Evolutionary conservation across 495 filamentous ascomycete genomes (phyloP), one percentile per base, ranked within the genome.

Genomic region (Talaromyces borbonicus): DNA sequence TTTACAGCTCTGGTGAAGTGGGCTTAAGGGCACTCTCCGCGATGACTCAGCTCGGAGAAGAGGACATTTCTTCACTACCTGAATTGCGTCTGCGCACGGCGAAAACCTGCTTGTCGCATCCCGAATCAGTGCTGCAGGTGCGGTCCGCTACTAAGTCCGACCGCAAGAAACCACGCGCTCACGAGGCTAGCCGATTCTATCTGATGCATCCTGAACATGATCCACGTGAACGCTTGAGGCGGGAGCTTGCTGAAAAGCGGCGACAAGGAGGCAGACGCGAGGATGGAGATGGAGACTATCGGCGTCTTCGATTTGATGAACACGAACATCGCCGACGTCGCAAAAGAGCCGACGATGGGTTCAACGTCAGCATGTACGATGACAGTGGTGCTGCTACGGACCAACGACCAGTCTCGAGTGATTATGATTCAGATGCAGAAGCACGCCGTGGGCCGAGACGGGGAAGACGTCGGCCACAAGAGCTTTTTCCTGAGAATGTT

Each of bases 161-260:
- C 59, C 80, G 72, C 52, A 98, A 98, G 64, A 73, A 76, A 42
- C 66, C 73, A 12, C 79, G 84, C 29, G 88, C 92, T 0, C 71
- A 85, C 11, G 78, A 86, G 42, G 72, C 82, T 25, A 96, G 92
- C 61, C 72, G 87, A 12, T 97, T 89, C 63, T 98, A 97, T 58
- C 77, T 95, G 7, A 73, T 92, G 55, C 81, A 98, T 53, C 88
- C 89, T 0, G 82, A 93, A 51, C 79, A 89, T 55, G 89, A 95
- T 55, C 88, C 85, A 2, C 76, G 82, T 32, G 86, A 93, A 60
- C 73, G 79, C 33, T 67, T 80, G 48, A 72, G 77, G 31, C 54
- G 60, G 23, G 68, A 72, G 45, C 60, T 72, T 18, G 47, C 63
- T 6, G 65, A 71, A 4, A 54, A 66, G 36, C 69, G 72, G 30